Evolutionary conservation across 2,329 filamentous ascomycete species (phyloP).

Genomic region (Trichoderma sp.): DNA sequence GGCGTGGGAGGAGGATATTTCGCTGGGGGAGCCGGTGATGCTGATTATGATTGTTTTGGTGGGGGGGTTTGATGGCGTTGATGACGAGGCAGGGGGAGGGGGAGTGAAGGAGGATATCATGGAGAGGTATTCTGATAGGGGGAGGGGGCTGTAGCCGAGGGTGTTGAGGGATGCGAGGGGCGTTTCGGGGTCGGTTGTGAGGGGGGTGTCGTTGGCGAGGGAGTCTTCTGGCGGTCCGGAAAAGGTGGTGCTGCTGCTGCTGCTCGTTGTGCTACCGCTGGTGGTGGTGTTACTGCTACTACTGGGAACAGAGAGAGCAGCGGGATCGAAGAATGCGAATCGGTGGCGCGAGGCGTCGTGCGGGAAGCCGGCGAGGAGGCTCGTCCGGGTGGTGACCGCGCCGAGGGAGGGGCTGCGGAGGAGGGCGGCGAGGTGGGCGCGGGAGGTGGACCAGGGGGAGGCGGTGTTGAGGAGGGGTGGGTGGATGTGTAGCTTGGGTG

Average conservation of each 20-base stretch:
- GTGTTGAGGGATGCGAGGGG: constrained; percentile 63
- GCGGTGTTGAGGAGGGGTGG: constrained; percentile 75
- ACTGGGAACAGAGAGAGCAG: constrained; percentile 3
- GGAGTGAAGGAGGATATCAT: constrained; percentile 44
- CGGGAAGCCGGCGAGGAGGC: constrained; percentile 64
- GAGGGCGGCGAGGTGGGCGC: constrained; percentile 62
- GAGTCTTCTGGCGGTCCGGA: constrained; percentile 20
- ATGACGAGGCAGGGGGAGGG: too few relatives aligned
- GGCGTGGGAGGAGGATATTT: constrained; percentile 60
- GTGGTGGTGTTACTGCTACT: too few relatives aligned
- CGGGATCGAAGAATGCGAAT: constrained; percentile 64
- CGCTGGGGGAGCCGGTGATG: constrained; percentile 64
- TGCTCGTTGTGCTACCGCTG: background rate
- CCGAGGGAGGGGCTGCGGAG: constrained; percentile 66
- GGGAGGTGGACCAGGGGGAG: constrained; percentile 72
- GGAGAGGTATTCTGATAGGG: constrained; percentile 60
- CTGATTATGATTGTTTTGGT: constrained; percentile 66
- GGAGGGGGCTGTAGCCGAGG: constrained; percentile 71
- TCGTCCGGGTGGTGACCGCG: constrained; percentile 74
- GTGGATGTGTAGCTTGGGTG: constrained; percentile 49
- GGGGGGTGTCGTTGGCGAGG: background rate
- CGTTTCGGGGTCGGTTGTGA: constrained; percentile 24
- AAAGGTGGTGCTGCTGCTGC: background rate
- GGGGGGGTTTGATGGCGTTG: background rate
- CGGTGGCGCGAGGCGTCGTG: constrained; percentile 63